Base-by-base conservation (phyloP, 345 rosid genomes). In the Syzygium aqueum region DNA sequence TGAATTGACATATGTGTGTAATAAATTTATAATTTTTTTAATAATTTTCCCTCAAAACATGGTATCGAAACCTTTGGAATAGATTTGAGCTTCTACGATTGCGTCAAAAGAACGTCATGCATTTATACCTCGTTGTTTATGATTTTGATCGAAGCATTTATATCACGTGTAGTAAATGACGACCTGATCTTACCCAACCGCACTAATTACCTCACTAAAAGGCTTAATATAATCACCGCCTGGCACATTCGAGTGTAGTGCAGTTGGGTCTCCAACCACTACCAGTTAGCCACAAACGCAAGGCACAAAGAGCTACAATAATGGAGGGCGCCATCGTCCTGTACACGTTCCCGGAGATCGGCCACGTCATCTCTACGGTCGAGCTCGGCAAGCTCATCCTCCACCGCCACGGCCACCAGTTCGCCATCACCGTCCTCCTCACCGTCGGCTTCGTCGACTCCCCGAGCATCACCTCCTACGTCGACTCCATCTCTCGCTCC, bases 351-450 rank as follows among this genome's bases (percentile, higher is more conserved):
- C 86, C 89, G 6, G 87, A 53, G 22, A 90, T 83, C 11, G 89
- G 90, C 65, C 91, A 90, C 77, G 1, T 88, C 15, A 37, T 86
- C 65, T 78, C 89, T 10, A 77, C 56, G 54, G 77, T 87, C 46
- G 89, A 87, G 86, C 86, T 87, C 84, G 77, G 77, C 16, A 85
- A 88, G 89, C 89, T 85, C 77, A 88, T 88, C 84, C 84, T 88
- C 87, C 7, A 10, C 80, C 67, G 27, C 84, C 87, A 86, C 50
- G 65, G 51, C 33, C 85, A 59, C 86, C 49, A 14, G 43, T 46
- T 84, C 83, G 15, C 86, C 51, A 67, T 88, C 87, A 78, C 86
- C 84, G 27, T 89, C 67, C 63, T 89, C n/a, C 84, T 90, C 84
- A 40, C 80, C 40, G 19, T 50, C 51, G 67, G 84, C 46, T 84